Base-by-base conservation (phyloP, 1,284 basidiomycete genomes). In the Kwoniella shivajii region DNA sequence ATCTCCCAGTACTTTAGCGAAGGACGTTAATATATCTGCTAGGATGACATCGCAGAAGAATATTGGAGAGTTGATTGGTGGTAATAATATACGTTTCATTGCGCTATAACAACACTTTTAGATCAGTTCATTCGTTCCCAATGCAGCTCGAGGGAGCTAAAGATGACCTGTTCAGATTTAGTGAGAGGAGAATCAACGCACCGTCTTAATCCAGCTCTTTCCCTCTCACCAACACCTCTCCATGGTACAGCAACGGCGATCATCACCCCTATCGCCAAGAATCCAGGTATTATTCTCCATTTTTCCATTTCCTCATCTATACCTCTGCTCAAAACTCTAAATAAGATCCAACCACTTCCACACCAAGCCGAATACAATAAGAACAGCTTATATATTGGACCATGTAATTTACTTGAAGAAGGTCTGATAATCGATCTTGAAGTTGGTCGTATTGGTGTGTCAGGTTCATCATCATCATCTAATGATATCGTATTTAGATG, bases 1-100 rank as follows among this genome's bases (percentile, higher is more conserved):
- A 69, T 99, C 95, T 16, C 93, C 96, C 34, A 98, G 81, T 27
- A 99, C 93, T 79, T 97, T 97, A 39, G 96, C 93, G 67, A 92
- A 96, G 0, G 92, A 96, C 0, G 96, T 99, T 68, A 96, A 84
- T 59, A 97, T 86, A 82, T 99, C 96, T 54, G 95, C 94, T 56
- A 96, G 85, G 44, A 99, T 85, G 44, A 99, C 86, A 71, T 99
- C 94, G 39, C 87, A 86, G 77, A 99, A 99, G 72, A 87, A 86
- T 42, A 94, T 82, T 1, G 85, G 84, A 47, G 82, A 81, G 51
- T 81, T 80, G 29, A 83, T 72, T 0, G 85, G 81, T 24, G 89
- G 85, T 44, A 87, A 83, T 30, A 93, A 67, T 70, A 92, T 93
- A 64, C 92, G 83, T 48, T 82, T 80, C 27, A 91, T 69, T 1